Evolutionary conservation across 2,329 filamentous ascomycete species (phyloP).

Genomic region (Fusarium ramigenum): DNA sequence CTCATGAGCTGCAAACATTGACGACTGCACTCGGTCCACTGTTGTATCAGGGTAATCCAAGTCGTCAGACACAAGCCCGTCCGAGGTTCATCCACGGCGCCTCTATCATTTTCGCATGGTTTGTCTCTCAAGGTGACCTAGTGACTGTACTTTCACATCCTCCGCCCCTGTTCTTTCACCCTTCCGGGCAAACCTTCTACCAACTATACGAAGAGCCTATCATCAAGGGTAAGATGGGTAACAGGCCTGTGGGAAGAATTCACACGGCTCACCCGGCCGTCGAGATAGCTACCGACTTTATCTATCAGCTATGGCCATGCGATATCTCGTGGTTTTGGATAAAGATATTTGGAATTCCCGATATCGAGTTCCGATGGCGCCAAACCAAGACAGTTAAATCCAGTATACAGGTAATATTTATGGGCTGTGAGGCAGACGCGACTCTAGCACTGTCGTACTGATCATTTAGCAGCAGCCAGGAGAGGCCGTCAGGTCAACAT

Average conservation of each 20-base stretch:
- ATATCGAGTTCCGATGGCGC: not conserved
- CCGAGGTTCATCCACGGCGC: constrained; percentile 29
- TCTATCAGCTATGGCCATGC: constrained; percentile 29
- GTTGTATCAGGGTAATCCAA: not conserved
- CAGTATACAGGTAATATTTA: not conserved
- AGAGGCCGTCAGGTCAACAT: too few relatives aligned
- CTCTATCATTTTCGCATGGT: constrained; percentile 30
- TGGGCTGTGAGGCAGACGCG: too few relatives aligned
- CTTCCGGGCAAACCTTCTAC: constrained; percentile 12
- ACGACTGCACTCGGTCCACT: constrained; percentile 29
- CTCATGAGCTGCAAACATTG: constrained; percentile 18
- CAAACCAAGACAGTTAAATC: not conserved
- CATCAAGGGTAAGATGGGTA: constrained; percentile 14
- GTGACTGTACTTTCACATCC: constrained; percentile 27
- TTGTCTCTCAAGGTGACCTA: constrained; percentile 6
- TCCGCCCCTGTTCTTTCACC: constrained; percentile 28
- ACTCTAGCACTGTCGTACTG: too few relatives aligned
- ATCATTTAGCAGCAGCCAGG: too few relatives aligned
- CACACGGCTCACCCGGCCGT: constrained; percentile 2
- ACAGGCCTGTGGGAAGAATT: constrained; percentile 5
- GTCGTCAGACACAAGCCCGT: not conserved
- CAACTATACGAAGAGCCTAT: constrained; percentile 32
- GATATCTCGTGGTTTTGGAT: constrained; percentile 12
- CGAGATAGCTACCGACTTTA: not conserved
- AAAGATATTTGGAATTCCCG: not conserved